Base-by-base conservation (phyloP, 1,139 yeast species). In the Candida frijolesensis region DNA sequence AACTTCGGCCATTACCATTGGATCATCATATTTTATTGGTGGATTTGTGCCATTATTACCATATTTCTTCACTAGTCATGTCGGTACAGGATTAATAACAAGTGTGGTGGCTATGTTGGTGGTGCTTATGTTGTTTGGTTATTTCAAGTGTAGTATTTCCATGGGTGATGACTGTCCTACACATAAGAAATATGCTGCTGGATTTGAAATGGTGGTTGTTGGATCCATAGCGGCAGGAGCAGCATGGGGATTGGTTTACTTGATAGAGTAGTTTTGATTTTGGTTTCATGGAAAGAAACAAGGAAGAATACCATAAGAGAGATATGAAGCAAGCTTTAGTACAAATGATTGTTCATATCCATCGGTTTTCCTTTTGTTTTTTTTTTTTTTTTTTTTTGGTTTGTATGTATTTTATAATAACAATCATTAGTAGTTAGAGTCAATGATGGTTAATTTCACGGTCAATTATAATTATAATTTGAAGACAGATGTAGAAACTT, bases 141-240 rank as follows among this genome's bases (percentile, higher is more conserved):
- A 81, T 64, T 71, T 86, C 52, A 94, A 94, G 74, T 90, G 97
- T 15, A 72, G 86, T 42, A 82, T 91, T 49, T 87, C 97, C 9
- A 83, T 92, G 73, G 96, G 96, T 50, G 84, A 82, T 38, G 92
- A 85, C 55, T 83, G 90, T 61, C 79, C 89, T 14, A 68, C 68
- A 9, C 62, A 65, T 53, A 84, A 83, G 61, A 88, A 89, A 62
- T 71, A 87, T 5, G 70, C 74, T 45, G 96, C 91, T 66, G 98
- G 98, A 47, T 51, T 87, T 41, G 96, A 91, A 70, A 94, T 94
- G 98, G 85, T 91, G 51, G 72, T 87, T 18, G 92, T 90, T 47
- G 99, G 99, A 42, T 96, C 97, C 15, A 72, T 88, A 33, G 99
- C 99, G 25, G 99, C 99, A 4, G 96, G 96, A 7, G 89, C 96